Evolutionary conservation across 2,329 filamentous ascomycete species (phyloP), one percentile per base, ranked within the genome.

Genomic region (Metarhizium sp.): DNA sequence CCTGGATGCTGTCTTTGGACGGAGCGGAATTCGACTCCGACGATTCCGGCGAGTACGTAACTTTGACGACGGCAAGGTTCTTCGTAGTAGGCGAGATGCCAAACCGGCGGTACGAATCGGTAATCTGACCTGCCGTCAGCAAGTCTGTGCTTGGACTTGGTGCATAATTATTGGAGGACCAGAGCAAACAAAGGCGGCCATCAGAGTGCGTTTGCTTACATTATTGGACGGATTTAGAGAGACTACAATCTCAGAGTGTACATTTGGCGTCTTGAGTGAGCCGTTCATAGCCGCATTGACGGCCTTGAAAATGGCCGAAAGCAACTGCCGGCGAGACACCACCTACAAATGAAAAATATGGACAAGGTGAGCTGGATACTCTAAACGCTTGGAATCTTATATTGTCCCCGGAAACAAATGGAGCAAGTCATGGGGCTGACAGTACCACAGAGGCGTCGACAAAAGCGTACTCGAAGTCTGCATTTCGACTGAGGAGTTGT

Each of bases 391-490:
- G 11, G 6, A 50, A 10, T 7, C n/a, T 6, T 40, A 16, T 20
- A 11, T 7, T 11, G 29, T 25, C 14, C 13, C 16, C 13, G 42
- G 42, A 20, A 18, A 20, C 6, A 45, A 11, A 20, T 14, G n/a
- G 42, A 16, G 11, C 49, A 51, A 30, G 30, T 8, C 25, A 29
- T 20, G 42, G n/a, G 42, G 18, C 18, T 3, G n/a, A 8, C n/a
- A 78, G 58, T 77, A 92, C 86, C 69, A 88, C 82, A 49, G 82
- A 84, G 20, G 91, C 91, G 72, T 99, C 92, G 50, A 99, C 81
- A 61, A 99, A 88, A 38, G 92, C 91, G 76, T 97, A 97, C 71
- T 97, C 91, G 64, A 92, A 97, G 8, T 86, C 85, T 11, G 82
- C 66, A 67, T 97, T 96, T 53, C 89, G 88, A 6, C 83, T 80